Evolutionary conservation across 371 early-diverging fungal species (phyloP), one percentile per base, ranked within the genome.

Genomic region (Entomophthora muscae): DNA sequence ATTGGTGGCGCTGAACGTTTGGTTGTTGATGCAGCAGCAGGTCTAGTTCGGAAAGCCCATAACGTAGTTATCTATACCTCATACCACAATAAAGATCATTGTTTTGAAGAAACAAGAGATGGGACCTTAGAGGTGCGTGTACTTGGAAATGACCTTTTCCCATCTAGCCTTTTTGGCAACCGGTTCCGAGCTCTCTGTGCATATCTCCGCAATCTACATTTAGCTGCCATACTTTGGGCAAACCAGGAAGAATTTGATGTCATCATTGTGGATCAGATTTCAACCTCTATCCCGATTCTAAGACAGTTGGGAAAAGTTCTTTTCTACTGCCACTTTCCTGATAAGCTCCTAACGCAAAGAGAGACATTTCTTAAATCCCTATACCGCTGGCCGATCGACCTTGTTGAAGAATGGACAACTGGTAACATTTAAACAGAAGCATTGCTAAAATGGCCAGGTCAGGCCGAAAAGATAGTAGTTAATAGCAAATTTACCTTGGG

Each of bases 251-350:
- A 74, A 10, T 88, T 76, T 63, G 93, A 95, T 68, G 77, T 91
- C 3, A 66, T 91, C n/a, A 72, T 96, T 61, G 83, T 90, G 7
- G 97, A 96, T 78, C 92, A 93, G 70, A 70, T 95, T n/a, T 85
- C 91, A 24, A 83, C 84, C 1, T 80, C 86, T 23, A 79, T 93
- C 23, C 95, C 95, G 7, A 28, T 95, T 3, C 72, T 95, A 51
- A 79, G 83, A 32, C 76, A 77, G 69, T 74, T 80, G 22, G 71
- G 80, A 23, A 82, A 81, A 75, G 78, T 95, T 7, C 71, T 95
- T 30, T 97, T 95, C 73, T 97, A 97, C 70, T 94, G 98, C 70
- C 98, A 97, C 66, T 94, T 90, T 69, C 98, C 98, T 0, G 98
- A 97, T 68, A 84, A 88, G 68, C 76, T 93, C 22, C 72, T 90